Percentiles rank a stretch among this genome's conserved stretches.
These are phyloP conservation scores for Suillus decipiens DNA, from an alignment of 768 basidiomycete genomes.

Conservation along the genomic window DNA sequence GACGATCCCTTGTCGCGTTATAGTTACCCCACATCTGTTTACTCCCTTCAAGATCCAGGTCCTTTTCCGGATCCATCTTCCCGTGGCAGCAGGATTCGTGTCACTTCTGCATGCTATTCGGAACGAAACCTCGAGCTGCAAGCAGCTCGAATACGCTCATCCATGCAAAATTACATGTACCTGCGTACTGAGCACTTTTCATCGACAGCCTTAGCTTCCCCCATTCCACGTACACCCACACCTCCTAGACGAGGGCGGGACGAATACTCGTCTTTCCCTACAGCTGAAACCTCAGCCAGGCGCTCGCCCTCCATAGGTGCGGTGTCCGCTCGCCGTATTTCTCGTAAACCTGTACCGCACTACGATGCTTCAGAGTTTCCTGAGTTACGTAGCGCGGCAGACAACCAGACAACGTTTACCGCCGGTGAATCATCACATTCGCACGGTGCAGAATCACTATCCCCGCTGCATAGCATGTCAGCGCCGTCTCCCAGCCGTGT, in stretches of 20 bases:
- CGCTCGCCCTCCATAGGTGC: slow-evolving; percentile 31
- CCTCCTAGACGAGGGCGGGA: slow-evolving; percentile 22
- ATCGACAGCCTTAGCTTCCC: slow-evolving; percentile 24
- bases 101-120: slow-evolving; percentile 16
- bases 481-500: slow-evolving; percentile 44
- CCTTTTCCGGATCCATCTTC: slow-evolving; percentile 14
- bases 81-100: slow-evolving; percentile 12
- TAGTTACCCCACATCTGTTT: slow-evolving; percentile 22
- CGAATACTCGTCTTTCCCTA: slow-evolving; percentile 34
- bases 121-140: slow-evolving; percentile 29
- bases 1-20: slow-evolving; percentile 19
- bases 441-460: slow-evolving; percentile 19
- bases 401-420: slow-evolving; percentile 25
- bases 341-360: slow-evolving; percentile 60
- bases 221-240: slow-evolving; percentile 18
- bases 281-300: slow-evolving; percentile 22
- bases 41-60: slow-evolving; percentile 18
- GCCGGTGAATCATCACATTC: slow-evolving; percentile 31
- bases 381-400: slow-evolving; percentile 14
- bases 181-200: slow-evolving; percentile 32
- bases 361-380: slow-evolving; percentile 40
- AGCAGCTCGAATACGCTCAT: slow-evolving; percentile 33
- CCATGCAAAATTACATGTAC: slow-evolving; percentile 29
- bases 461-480: slow-evolving; percentile 10
- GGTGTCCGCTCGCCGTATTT: slow-evolving; percentile 33